phyloP scores from a whole-genome alignment of 257 asterid genomes.

The Leonotis leonurus region DNA sequence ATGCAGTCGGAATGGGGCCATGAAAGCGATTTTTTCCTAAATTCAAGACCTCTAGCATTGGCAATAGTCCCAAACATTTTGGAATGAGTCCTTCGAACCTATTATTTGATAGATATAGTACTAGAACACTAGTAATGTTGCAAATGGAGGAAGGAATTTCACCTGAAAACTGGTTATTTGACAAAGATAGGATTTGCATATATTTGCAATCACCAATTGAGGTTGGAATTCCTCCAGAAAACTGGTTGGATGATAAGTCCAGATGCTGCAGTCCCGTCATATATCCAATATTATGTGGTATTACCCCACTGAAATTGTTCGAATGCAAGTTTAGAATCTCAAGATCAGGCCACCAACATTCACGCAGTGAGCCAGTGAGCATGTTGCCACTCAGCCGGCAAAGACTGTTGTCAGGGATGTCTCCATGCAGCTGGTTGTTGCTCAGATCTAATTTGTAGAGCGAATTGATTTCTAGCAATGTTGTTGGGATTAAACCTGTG shows the following conservation, averaged over 20 bases:
- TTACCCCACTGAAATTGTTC: not conserved
- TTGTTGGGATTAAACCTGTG: not conserved
- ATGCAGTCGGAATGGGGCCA: no score
- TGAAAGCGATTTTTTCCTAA: no score
- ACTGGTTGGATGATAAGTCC: not conserved
- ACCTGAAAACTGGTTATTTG: not conserved
- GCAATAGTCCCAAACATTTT: no score
- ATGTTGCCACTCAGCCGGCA: not conserved
- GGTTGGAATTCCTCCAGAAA: not conserved
- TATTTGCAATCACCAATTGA: not conserved
- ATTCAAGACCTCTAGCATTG: no score
- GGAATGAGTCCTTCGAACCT: no score
- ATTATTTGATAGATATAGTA: no score
- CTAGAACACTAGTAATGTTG: no score
- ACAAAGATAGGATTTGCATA: not conserved
- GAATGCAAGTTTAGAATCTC: not conserved
- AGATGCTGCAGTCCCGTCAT: not conserved
- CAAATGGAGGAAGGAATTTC: no score
- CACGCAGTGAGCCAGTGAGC: constrained; percentile 13
- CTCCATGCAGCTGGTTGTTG: not conserved
- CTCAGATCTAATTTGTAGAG: not conserved
- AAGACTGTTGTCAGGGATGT: not conserved
- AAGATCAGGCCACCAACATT: not conserved
- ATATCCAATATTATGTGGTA: not conserved
- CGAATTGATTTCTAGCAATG: not conserved